Evolutionary conservation across 768 basidiomycete species (phyloP).

Genomic region (Lepiota subincarnata): DNA sequence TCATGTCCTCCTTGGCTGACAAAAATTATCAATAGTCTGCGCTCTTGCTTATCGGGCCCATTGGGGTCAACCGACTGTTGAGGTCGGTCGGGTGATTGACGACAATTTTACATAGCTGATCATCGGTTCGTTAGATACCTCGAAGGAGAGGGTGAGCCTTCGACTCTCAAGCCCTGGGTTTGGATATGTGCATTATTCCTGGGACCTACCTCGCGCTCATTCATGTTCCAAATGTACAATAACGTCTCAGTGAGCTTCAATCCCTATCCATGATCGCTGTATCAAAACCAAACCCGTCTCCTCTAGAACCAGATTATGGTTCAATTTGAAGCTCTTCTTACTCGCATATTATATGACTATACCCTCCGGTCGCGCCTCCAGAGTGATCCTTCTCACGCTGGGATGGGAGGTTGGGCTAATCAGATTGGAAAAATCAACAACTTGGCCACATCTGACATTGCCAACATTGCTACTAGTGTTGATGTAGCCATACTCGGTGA

Average conservation of each 20-base stretch:
- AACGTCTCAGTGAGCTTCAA: slow-evolving; percentile 38
- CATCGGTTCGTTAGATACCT: slow-evolving; percentile 40
- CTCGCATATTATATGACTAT: slow-evolving; percentile 13
- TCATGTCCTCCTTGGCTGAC: slow-evolving; percentile 18
- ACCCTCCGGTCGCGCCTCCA: slow-evolving; percentile 5
- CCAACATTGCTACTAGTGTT: slow-evolving; percentile 30
- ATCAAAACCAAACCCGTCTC: slow-evolving; percentile 36
- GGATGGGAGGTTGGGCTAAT: slow-evolving; percentile 32
- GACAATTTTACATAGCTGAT: background rate
- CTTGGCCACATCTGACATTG: slow-evolving; percentile 61
- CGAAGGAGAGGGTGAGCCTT: slow-evolving; percentile 45
- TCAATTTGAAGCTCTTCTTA: slow-evolving; percentile 30
- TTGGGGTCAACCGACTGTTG: slow-evolving; percentile 40
- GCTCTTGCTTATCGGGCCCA: slow-evolving; percentile 30
- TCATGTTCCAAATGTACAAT: slow-evolving; percentile 52
- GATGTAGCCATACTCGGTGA: slow-evolving; percentile 29
- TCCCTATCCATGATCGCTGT: slow-evolving; percentile 36
- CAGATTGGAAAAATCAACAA: slow-evolving; percentile 77
- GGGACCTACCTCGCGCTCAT: slow-evolving; percentile 38
- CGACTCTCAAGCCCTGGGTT: slow-evolving; percentile 59
- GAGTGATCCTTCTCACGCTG: background rate
- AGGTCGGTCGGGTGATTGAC: slow-evolving; percentile 20
- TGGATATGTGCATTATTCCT: slow-evolving; percentile 55
- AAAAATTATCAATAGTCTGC: slow-evolving; percentile 24
- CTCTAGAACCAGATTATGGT: slow-evolving; percentile 30